phyloP scores from a whole-genome alignment of 768 basidiomycete genomes.

The Phylloporus arenicola region DNA sequence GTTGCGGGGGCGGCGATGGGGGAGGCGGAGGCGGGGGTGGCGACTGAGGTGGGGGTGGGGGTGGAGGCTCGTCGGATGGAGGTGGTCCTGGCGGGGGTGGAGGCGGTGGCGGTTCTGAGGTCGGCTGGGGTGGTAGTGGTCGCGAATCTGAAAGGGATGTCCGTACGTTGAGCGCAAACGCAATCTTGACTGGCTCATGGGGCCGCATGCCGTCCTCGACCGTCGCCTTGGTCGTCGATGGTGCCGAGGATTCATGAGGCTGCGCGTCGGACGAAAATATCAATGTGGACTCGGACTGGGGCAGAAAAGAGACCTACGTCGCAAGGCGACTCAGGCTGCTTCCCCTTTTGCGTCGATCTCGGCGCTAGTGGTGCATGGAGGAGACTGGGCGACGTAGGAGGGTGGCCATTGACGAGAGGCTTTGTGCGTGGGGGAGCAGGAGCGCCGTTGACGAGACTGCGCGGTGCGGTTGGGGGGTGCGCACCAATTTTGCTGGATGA shows the following conservation, averaged over 20 bases:
- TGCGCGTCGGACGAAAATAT: conserved; percentile 11
- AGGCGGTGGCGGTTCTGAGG: conserved; percentile 36
- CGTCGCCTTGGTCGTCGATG: conserved; percentile 19
- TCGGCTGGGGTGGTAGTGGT: conserved; percentile 32
- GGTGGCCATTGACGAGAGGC: conserved; percentile 41
- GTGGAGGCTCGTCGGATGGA: conserved; percentile 25
- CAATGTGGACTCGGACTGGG: not conserved
- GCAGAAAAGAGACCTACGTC: conserved; percentile 26
- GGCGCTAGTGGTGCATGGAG: conserved; percentile 29
- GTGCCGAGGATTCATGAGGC: conserved; percentile 14
- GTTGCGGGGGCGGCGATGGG: conserved; percentile 26
- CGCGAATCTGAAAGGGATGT: conserved; percentile 23
- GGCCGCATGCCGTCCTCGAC: conserved; percentile 29
- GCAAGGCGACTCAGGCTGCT: conserved; percentile 36
- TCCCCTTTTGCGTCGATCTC: conserved; percentile 37
- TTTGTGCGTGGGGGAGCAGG: conserved; percentile 33
- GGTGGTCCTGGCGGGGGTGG: conserved; percentile 30
- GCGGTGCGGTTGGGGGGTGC: conserved; percentile 60
- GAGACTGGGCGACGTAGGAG: conserved; percentile 22
- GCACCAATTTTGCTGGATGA: conserved; percentile 43
- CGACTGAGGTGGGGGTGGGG: conserved; percentile 31
- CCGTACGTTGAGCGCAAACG: conserved; percentile 29
- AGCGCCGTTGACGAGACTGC: conserved; percentile 46
- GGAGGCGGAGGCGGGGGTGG: conserved; percentile 25
- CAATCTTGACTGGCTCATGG: conserved; percentile 30